Evolutionary conservation across 1,139 yeast genomes (phyloP), one percentile per base, ranked within the genome.

Genomic region (Hansenula sp.): DNA sequence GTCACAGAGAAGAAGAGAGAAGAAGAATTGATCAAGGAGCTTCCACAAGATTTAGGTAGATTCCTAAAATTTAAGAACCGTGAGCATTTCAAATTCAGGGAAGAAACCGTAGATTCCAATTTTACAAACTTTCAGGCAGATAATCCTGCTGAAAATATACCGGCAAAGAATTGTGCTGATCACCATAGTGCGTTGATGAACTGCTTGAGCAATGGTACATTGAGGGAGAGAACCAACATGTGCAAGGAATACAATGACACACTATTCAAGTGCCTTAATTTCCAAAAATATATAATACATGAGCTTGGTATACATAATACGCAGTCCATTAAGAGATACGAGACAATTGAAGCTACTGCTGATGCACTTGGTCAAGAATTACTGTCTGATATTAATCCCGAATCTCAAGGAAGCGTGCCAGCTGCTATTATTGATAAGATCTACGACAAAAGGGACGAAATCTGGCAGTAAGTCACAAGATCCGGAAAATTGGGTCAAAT

Each of bases 341-440:
- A 47, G 13, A 44, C 53, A 6, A 61, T 70, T 19, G 58, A 62
- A 36, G 57, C 51, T 30, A 46, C 43, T 16, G 63, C 68, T 11
- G 72, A 69, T 45, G 68, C 65, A 39, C 41, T 69, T 33, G 62
- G 61, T 46, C 53, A 60, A 21, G 44, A 52, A 28, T 51, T 59
- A 38, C 41, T 49, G 18, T 53, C 51, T 1, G 36, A 36, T 18
- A 45, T 45, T 17, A 32, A 41, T 7, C 27, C 28, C 1, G 37
- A 28, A 2, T 32, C n/a, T 9, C 5, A 21, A 1, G n/a, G n/a
- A n/a, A n/a, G n/a, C n/a, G 18, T 50, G 7, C 29, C 27, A 5
- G 17, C 24, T 11, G 46, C 38, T 5, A 32, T 44, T 5, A 4
- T 42, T 12, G 33, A 41, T 6, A 47, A 45, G 1, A 40, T 45